Conservation (phyloP, 176 grass and related monocot genomes). For the Thalia dealbata region DNA sequence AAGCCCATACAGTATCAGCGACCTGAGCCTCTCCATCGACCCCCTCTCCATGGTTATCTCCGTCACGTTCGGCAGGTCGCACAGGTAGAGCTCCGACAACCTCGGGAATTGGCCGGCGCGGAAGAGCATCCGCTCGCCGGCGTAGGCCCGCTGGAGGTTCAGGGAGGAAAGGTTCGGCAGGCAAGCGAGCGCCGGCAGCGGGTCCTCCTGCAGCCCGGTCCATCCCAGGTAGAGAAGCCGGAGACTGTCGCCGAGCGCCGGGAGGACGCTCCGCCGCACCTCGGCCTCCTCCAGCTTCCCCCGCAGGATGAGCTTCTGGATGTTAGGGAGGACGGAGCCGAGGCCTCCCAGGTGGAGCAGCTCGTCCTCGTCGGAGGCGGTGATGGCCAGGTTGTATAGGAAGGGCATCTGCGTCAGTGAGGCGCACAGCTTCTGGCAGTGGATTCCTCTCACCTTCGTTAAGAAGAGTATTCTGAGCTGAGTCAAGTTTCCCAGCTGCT, state of each 20-base stretch:
- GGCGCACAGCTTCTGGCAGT: background rate
- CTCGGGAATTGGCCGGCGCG: slow-evolving; percentile 25
- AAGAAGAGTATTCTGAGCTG: background rate
- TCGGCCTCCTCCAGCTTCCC: background rate
- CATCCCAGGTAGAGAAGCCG: no score
- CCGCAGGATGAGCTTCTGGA: slow-evolving; percentile 29
- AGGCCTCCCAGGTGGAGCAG: slow-evolving; percentile 18
- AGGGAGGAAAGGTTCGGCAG: slow-evolving; percentile 29
- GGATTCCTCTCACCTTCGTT: background rate
- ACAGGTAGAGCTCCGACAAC: slow-evolving; percentile 11
- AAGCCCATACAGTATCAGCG: background rate
- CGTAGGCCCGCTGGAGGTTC: slow-evolving; percentile 11
- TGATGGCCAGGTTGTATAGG: slow-evolving; percentile 17
- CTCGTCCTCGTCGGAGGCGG: slow-evolving; percentile 1
- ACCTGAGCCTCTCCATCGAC: background rate
- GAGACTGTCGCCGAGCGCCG: no score
- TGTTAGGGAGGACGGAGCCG: slow-evolving; percentile 2
- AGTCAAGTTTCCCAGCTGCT: background rate
- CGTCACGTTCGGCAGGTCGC: background rate
- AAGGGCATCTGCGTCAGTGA: slow-evolving; percentile 1
- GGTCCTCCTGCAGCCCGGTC: slow-evolving; percentile 20
- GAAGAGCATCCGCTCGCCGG: slow-evolving; percentile 12
- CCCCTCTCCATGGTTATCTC: background rate
- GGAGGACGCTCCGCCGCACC: no score
- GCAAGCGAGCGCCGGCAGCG: slow-evolving; percentile 13